Conservation (phyloP, 2,329 filamentous ascomycete genomes). For the Leptographium procerum region DNA sequence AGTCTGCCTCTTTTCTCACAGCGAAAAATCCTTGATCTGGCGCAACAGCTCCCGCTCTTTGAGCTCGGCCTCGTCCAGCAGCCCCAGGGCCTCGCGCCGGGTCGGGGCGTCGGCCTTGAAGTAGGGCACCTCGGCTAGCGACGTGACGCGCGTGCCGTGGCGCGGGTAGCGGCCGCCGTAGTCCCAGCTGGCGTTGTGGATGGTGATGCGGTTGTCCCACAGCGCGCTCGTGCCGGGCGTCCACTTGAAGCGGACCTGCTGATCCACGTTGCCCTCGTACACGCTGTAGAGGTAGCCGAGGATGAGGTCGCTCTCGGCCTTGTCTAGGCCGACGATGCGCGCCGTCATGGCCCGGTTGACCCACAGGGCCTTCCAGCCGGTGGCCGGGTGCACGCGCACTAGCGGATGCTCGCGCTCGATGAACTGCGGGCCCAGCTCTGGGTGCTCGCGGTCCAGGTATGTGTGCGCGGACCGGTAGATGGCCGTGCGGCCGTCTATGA, state of each 20-base stretch:
- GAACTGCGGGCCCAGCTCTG: constrained; percentile 48
- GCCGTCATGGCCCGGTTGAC: constrained; percentile 61
- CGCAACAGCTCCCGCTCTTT: constrained; percentile 7
- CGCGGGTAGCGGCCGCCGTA: constrained; percentile 55
- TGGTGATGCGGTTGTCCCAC: constrained; percentile 66
- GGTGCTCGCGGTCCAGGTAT: constrained; percentile 54
- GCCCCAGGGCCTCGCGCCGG: constrained; percentile 52
- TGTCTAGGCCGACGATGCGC: constrained; percentile 57
- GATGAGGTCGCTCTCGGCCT: constrained; percentile 56
- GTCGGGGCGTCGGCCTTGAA: constrained; percentile 55
- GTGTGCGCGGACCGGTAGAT: constrained; percentile 55
- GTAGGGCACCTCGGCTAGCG: constrained; percentile 59
- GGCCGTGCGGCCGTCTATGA: constrained; percentile 56
- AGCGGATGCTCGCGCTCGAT: constrained; percentile 59
- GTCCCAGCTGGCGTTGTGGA: constrained; percentile 65
- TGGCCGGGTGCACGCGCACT: constrained; percentile 60
- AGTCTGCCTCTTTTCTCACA: not conserved
- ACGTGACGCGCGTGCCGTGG: constrained; percentile 61
- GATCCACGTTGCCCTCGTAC: constrained; percentile 58
- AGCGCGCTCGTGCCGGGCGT: constrained; percentile 53
- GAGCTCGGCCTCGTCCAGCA: constrained; percentile 45
- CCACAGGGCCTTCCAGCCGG: constrained; percentile 60
- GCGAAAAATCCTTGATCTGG: constrained; percentile 10
- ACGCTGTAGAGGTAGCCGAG: constrained; percentile 56
- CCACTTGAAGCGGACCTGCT: constrained; percentile 63